Base-by-base conservation (phyloP, 2,329 filamentous ascomycete species). In the Endothia cerciana region DNA sequence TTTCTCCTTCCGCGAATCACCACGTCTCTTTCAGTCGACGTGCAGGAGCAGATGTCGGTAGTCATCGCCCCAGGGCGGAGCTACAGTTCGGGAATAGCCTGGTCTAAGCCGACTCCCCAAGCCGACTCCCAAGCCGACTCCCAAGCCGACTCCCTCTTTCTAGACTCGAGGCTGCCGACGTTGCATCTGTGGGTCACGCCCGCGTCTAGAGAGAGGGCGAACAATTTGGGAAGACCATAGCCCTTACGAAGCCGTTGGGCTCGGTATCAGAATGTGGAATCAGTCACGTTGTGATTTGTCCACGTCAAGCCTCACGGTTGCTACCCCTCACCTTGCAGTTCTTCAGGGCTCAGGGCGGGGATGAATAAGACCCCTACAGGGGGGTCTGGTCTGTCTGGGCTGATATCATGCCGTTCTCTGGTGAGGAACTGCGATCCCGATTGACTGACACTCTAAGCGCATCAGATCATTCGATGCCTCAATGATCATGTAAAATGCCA, bases 11-110 rank as follows among this genome's bases (percentile, higher is more conserved):
- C 28, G 28, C 51, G 28, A 33, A 33, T 11, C 51, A 36, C 51
- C 6, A 55, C 19, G 28, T 19, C 51, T 33, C 15, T 6, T 36
- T 55, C 19, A 5, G 51, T 55, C 51, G 30, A 36, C 30, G 51
- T 55, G 51, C 51, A 55, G 51, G 15, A 51, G 47, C 51, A 55
- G 30, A 36, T 36, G 51, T 28, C 51, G 51, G 51, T 22, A 55
- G 30, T 55, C 51, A 55, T 10, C 17, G 51, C 30, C 30, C 51
- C 17, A 33, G 17, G 30, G 51, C 51, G 51, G 51, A 30, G 51
- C 30, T 55, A 28, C 51, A 19, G 17, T n/a, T 3, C 30, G 51
- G 51, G 51, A 55, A 55, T 36, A 55, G 51, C 28, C 51, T 28
- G 47, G 47, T 22, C 47, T 5, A 22, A 51, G 47, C 3, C 25